Evolutionary conservation across 305 asterid species (phyloP).

Genomic region (Rubia peregrina): DNA sequence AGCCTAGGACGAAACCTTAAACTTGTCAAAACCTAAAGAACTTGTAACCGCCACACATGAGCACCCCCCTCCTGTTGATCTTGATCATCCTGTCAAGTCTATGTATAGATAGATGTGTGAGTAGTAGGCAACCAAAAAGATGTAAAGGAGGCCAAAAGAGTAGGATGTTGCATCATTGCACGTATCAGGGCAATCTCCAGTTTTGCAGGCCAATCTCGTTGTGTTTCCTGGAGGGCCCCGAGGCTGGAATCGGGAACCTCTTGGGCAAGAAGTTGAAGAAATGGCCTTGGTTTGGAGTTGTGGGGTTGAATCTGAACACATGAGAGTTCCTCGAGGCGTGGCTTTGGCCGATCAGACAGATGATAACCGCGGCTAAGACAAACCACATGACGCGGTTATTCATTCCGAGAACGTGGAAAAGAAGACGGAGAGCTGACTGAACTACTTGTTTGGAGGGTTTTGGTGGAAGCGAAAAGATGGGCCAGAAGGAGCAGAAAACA

Average conservation of each 20-base stretch:
- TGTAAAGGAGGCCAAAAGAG: background rate
- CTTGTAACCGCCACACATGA: background rate
- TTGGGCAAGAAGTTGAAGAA: conserved; percentile 59
- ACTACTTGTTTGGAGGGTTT: conserved; percentile 13
- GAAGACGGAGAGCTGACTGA: background rate
- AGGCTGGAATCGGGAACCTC: conserved; percentile 52
- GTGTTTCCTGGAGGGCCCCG: conserved; percentile 71
- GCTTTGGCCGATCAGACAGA: conserved; percentile 22
- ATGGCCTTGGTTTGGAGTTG: conserved; percentile 25
- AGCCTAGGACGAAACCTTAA: conserved; percentile 14
- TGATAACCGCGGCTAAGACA: conserved; percentile 22
- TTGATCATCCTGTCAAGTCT: background rate
- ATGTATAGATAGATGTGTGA: background rate
- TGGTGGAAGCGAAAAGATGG: conserved; percentile 6
- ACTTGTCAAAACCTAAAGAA: conserved; percentile 15
- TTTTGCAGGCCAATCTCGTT: conserved; percentile 57
- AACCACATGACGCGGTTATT: conserved; percentile 18
- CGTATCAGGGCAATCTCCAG: conserved; percentile 48
- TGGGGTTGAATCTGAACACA: conserved; percentile 32
- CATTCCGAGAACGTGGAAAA: conserved; percentile 15
- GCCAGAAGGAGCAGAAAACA: conserved; percentile 19
- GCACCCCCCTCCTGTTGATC: background rate
- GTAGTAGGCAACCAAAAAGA: background rate
- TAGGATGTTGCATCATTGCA: background rate
- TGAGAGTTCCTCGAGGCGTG: conserved; percentile 40